Base-by-base conservation (phyloP, 2,329 filamentous ascomycete species). In the Tolypocladium nubicola region DNA sequence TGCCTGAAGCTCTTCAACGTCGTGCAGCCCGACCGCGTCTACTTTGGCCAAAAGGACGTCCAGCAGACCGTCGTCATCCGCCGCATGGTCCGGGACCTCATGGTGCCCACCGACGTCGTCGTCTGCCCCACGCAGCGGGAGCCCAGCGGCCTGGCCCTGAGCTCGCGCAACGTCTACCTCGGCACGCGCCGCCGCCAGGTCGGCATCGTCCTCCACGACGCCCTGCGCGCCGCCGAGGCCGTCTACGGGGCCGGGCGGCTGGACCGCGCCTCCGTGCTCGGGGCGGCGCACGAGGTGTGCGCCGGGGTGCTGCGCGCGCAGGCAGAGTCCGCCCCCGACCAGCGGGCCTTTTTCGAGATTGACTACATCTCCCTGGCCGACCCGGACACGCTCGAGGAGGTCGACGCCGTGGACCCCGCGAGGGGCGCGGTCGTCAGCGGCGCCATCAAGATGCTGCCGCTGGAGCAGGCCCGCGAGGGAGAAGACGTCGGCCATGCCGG, bases 41-140 rank as follows among this genome's bases (percentile, higher is more conserved):
- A 96, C 74, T 97, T 99, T 76, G 94, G 94, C 4, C 94, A 97
- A 72, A 99, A 99, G 75, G 94, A 99, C 71, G 85, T 97, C 23
- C 94, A 99, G 76, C 94, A 99, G 74, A 96, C 91, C 0, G 89
- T 96, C 21, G 83, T 99, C 13, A 89, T 99, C 66, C 86, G 84
- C 66, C 84, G 88, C 50, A 85, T 99, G 83, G 88, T 97, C 38
- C 80, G 84, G 63, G 94, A 99, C 71, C 92, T 99, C 63, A 84
- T 91, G 69, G 72, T 97, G 45, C 83, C 89, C 43, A 88, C 84
- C 4, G 77, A 88, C 26, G 84, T 97, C 10, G 79, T 86, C 38
- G 80, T 97, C 56, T 83, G 86, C 7, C 78, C 83, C 0, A 99
- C 94, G 0, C 77, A 84, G 58, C 81, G 94, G 54, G 92, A 95